Conservation (phyloP, 306 rosid species). For the cucumber (Cucumis sativus) region Cucumber_9930_V3 NC_026659.2:11504501-11505000, state of each 20-base stretch:
- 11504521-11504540: background rate
- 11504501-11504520: background rate
- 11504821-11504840: background rate
- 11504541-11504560: background rate
- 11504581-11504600: background rate
- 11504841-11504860: background rate
- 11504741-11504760: background rate
- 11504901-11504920: conserved; percentile 71
- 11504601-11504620: background rate
- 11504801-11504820: background rate
- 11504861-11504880: background rate
- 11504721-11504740: background rate
- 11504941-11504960: conserved; percentile 48
- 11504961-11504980: conserved; percentile 37
- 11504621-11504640: background rate
- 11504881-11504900: background rate
- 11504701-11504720: background rate
- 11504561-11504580: background rate
- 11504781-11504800: background rate
- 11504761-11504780: background rate
- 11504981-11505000: conserved; percentile 34
- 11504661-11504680: background rate
- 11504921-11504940: conserved; percentile 52
- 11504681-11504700: background rate
- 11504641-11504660: background rate